Base-by-base conservation (phyloP, 2,329 filamentous ascomycete genomes). In the Neonectria punicea region DNA sequence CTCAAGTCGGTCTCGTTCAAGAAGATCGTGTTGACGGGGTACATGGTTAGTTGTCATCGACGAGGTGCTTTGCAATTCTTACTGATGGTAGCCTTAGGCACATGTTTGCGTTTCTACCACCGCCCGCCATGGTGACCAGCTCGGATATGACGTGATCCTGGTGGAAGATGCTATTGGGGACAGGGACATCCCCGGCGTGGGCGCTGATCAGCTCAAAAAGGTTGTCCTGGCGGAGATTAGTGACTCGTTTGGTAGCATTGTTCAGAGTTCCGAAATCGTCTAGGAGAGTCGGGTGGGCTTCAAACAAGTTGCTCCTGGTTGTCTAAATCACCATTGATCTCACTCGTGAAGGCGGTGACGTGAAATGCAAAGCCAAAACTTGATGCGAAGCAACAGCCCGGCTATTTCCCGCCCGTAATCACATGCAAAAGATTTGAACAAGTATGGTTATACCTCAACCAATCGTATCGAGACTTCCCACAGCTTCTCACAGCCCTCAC, bases 21-120 rank as follows among this genome's bases (percentile, higher is more conserved):
- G 70, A 92, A 91, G 82, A 74, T 92, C 32, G 89, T 92, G 6
- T 71, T 90, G 57, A 81, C 80, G 0, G 88, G 87, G 1, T 89
- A 89, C 73, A 89, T 89, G 85, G 76, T 85, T 54, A 77, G 79
- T 46, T 25, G 25, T 25, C 25, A 25, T 25, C 5, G 5, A 25
- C 25, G 25, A 25, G 25, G 25, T 6, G 25, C 14, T 43, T 1
- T 13, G 2, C 7, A 13, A 3, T 1, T 10, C 54, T 6, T 9
- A 16, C 18, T 11, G 13, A 56, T 59, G 25, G 57, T 50, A 14
- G 46, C 0, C 5, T 3, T 36, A 86, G 86, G 89, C 90, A 2
- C 90, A 92, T 75, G 86, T 92, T 1, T 84, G 81, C 86, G 89
- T 82, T 77, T 91, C 65, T 80, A 88, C 88, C 0, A 92, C 90